Evolutionary conservation across 441 rosid genomes (phyloP).

Genomic region (Biscutella laevigata): DNA sequence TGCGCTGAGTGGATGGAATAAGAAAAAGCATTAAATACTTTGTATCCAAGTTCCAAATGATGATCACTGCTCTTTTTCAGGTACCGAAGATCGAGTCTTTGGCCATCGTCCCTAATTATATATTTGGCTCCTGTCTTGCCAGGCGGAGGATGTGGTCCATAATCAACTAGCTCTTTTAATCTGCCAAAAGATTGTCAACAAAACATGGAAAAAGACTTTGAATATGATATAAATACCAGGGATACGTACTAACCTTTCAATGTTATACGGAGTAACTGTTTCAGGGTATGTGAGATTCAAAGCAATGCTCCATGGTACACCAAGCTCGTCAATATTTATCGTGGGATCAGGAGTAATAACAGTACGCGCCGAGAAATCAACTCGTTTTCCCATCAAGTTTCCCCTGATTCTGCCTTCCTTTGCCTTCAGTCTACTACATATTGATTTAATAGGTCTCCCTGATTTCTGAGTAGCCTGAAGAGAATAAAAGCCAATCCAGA

Average conservation of each 20-base stretch:
- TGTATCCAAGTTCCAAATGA: slow-evolving; percentile 97
- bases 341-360: slow-evolving; percentile 96
- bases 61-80: slow-evolving; percentile 99
- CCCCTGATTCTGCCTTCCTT: slow-evolving; percentile 98
- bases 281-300: slow-evolving; percentile 94
- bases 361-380: slow-evolving; percentile 95
- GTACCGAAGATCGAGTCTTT: slow-evolving; percentile 95
- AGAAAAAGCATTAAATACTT: slow-evolving; percentile 23
- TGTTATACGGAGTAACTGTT: slow-evolving; percentile 96
- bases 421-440: slow-evolving; percentile 96
- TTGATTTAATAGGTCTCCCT: slow-evolving; percentile 98
- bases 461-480: slow-evolving; percentile 93
- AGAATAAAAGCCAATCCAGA: slow-evolving; percentile 12
- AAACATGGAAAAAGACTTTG: background rate
- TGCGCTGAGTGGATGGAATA: background rate
- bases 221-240: background rate
- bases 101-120: slow-evolving; percentile 96
- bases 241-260: slow-evolving; percentile 60
- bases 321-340: slow-evolving; percentile 86
- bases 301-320: slow-evolving; percentile 99
- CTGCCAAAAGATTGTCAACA: slow-evolving; percentile 30
- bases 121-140: slow-evolving; percentile 98
- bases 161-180: slow-evolving; percentile 91
- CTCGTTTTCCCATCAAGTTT: slow-evolving; percentile 97
- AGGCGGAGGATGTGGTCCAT: slow-evolving; percentile 99